Conservation (phyloP, 2,329 filamentous ascomycete species). For the Colletotrichum sublineola region DNA sequence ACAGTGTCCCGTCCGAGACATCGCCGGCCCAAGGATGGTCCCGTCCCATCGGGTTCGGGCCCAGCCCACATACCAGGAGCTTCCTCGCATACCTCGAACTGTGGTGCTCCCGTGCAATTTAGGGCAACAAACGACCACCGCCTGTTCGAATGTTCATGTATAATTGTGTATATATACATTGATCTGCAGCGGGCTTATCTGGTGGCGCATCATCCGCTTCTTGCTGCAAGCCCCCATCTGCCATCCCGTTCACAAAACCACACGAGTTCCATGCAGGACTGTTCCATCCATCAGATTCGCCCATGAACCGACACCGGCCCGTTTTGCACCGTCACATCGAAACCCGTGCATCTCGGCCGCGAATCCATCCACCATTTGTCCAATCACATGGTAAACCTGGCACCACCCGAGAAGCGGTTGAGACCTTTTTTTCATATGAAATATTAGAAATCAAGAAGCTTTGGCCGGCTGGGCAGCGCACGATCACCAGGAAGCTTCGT, state of each 20-base stretch:
- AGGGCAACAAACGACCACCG: background rate
- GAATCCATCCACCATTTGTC: background rate
- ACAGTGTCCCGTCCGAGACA: constrained; percentile 11
- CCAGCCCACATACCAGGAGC: constrained; percentile 9
- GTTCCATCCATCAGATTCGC: background rate
- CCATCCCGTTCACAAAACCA: constrained; percentile 1
- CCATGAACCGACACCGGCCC: too few relatives aligned
- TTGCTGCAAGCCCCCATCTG: constrained; percentile 3
- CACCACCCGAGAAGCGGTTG: background rate
- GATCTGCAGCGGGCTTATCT: background rate
- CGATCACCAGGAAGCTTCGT: background rate
- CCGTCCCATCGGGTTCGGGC: background rate
- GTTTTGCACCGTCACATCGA: background rate
- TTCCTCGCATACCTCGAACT: background rate
- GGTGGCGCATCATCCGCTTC: constrained; percentile 12
- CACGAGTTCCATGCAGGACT: background rate
- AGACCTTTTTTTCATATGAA: background rate
- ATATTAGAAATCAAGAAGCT: background rate
- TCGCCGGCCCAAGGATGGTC: background rate
- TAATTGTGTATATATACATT: background rate
- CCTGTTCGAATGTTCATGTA: background rate
- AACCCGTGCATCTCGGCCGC: background rate
- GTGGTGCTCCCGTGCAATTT: background rate
- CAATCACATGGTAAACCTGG: background rate
- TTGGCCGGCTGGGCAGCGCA: background rate